Evolutionary conservation across 805 yeast species (phyloP).

Genomic region (Vanderwaltozyma yarrowii): DNA sequence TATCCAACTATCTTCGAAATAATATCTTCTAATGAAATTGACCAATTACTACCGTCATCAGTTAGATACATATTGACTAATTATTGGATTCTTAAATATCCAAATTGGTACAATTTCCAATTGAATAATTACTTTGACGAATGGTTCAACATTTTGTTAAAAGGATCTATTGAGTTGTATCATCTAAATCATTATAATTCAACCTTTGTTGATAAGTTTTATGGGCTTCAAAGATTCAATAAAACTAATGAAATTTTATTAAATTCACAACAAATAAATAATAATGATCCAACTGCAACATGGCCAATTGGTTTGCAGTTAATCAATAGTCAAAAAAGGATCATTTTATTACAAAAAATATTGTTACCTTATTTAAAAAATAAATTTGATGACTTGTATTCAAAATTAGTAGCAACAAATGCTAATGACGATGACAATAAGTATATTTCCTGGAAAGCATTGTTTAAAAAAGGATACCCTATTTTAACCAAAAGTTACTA

Average conservation of each 20-base stretch:
- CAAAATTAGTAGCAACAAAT: slow-evolving; percentile 34
- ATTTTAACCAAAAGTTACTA: slow-evolving; percentile 37
- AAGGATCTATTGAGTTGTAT: slow-evolving; percentile 61
- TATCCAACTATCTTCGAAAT: slow-evolving; percentile 83
- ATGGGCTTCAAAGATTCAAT: slow-evolving; percentile 64
- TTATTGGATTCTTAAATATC: slow-evolving; percentile 63
- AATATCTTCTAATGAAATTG: slow-evolving; percentile 70
- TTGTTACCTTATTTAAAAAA: slow-evolving; percentile 60
- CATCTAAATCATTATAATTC: slow-evolving; percentile 69
- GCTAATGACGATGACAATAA: slow-evolving; percentile 33
- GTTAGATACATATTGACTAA: slow-evolving; percentile 69
- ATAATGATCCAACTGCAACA: slow-evolving; percentile 1
- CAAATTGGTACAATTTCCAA: slow-evolving; percentile 50
- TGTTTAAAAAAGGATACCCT: slow-evolving; percentile 57
- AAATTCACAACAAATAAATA: slow-evolving; percentile 1
- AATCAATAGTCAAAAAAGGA: slow-evolving; percentile 40
- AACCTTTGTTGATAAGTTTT: slow-evolving; percentile 83
- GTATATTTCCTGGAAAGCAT: slow-evolving; percentile 4
- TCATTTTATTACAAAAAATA: slow-evolving; percentile 49
- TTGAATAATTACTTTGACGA: slow-evolving; percentile 68
- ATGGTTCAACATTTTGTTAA: slow-evolving; percentile 42
- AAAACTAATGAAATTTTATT: slow-evolving; percentile 13
- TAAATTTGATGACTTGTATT: slow-evolving; percentile 56
- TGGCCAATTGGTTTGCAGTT: slow-evolving; percentile 34
- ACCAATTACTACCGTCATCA: slow-evolving; percentile 70